Conservation (phyloP, 2,329 filamentous ascomycete species). For the Stagonosporopsis chrysanthemi region DNA sequence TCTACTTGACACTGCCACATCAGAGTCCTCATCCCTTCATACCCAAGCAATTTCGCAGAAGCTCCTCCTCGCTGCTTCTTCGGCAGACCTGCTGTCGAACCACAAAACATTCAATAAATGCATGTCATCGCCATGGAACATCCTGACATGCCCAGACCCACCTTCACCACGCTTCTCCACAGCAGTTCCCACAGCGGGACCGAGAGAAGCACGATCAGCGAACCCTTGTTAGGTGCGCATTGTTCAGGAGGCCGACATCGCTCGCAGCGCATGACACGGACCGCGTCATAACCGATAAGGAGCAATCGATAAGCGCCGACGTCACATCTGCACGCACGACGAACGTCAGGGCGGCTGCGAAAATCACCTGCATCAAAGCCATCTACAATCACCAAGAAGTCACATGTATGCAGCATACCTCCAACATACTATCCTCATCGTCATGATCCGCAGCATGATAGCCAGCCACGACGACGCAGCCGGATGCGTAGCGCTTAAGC, state of each 20-base stretch:
- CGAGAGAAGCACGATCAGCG: conserved; percentile 5
- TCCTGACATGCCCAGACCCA: conserved; percentile 10
- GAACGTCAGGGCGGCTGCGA: not conserved
- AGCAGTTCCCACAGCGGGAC: conserved; percentile 2
- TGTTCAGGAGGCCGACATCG: conserved; percentile 12
- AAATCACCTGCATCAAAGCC: not conserved
- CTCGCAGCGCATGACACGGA: conserved; percentile 3
- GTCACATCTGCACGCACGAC: not conserved
- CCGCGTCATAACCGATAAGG: conserved; percentile 10
- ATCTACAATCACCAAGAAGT: not conserved
- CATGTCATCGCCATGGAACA: conserved; percentile 3
- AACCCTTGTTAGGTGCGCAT: conserved; percentile 8
- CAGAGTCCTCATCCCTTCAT: not conserved
- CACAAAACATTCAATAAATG: conserved; percentile 5
- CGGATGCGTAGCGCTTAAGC: not conserved
- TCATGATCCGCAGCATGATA: not conserved
- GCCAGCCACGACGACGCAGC: not conserved
- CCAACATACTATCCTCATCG: not conserved
- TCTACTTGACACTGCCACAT: not conserved
- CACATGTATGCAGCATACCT: not conserved
- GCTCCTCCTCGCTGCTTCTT: conserved; percentile 1
- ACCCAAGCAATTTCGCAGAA: not conserved
- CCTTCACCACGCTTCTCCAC: conserved; percentile 9
- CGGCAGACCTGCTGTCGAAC: not conserved
- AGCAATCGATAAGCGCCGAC: conserved; percentile 10